phyloP scores from a whole-genome alignment of 495 filamentous ascomycete species.

The Aspergillus funiculosus region DNA sequence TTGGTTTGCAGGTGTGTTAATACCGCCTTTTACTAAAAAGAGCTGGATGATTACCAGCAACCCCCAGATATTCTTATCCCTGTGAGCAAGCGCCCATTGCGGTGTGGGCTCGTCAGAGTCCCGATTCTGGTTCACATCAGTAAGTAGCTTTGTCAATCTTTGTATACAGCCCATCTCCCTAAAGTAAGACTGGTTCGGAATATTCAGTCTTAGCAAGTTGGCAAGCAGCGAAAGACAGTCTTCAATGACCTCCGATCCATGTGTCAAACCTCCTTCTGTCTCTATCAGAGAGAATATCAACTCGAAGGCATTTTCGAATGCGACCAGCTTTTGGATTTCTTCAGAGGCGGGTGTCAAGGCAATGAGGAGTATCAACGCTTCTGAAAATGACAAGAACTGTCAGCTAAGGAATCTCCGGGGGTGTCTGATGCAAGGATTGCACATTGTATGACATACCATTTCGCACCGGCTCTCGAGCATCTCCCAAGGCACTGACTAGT shows the following conservation, averaged over 20 bases:
- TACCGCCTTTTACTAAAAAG: conserved; percentile 73
- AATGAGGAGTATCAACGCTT: conserved; percentile 62
- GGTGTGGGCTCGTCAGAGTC: conserved; percentile 56
- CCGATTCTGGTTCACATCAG: conserved; percentile 52
- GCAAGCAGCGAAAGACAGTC: conserved; percentile 91
- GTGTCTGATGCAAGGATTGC: neutral
- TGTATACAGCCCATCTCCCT: conserved; percentile 82
- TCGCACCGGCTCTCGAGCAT: conserved; percentile 80
- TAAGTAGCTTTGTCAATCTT: conserved; percentile 64
- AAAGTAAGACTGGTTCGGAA: conserved; percentile 90
- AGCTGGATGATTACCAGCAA: conserved; percentile 77
- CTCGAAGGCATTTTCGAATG: conserved; percentile 91
- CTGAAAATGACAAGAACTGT: conserved; percentile 30
- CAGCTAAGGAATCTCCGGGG: conserved; percentile 4
- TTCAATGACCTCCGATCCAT: conserved; percentile 86
- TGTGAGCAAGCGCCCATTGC: conserved; percentile 68
- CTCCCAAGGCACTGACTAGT: conserved; percentile 76
- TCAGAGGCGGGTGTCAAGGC: conserved; percentile 64
- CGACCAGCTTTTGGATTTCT: conserved; percentile 88
- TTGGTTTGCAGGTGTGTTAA: conserved; percentile 79
- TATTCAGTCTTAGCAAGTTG: conserved; percentile 82
- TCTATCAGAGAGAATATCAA: conserved; percentile 76
- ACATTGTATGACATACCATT: conserved; percentile 54
- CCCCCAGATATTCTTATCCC: conserved; percentile 89
- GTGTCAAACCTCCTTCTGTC: conserved; percentile 70